Evolutionary conservation across 768 basidiomycete genomes (phyloP).

Genomic region (Suillus ampliporus): DNA sequence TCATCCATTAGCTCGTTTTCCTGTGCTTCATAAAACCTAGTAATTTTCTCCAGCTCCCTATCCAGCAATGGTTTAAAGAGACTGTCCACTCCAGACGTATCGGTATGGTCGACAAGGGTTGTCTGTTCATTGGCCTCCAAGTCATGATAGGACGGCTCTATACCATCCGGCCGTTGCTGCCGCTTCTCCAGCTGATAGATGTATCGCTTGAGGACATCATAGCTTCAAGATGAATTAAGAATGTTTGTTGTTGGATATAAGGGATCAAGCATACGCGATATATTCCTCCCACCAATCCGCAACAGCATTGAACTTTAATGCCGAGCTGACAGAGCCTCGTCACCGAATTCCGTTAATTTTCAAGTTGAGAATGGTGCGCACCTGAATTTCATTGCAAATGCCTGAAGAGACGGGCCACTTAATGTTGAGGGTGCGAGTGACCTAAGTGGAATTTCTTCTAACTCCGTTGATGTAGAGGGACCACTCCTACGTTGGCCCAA

Average conservation of each 20-base stretch:
- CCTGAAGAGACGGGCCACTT: constrained; percentile 6
- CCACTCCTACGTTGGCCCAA: constrained; percentile 1
- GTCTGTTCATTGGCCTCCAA: constrained; percentile 69
- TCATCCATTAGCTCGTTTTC: constrained; percentile 74
- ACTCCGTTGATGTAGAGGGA: constrained; percentile 11
- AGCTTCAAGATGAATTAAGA: constrained; percentile 47
- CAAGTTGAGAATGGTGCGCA: constrained; percentile 10
- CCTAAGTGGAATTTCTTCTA: constrained; percentile 34
- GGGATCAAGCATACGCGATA: constrained; percentile 66
- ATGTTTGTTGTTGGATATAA: background rate
- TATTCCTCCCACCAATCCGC: constrained; percentile 94
- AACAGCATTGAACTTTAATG: constrained; percentile 90
- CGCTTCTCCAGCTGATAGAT: constrained; percentile 88
- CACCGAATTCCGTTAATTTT: background rate
- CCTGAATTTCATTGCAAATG: constrained; percentile 42
- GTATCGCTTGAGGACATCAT: constrained; percentile 82
- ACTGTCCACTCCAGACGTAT: constrained; percentile 51
- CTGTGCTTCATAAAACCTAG: constrained; percentile 77
- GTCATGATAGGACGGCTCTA: constrained; percentile 51
- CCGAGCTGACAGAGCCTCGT: constrained; percentile 53
- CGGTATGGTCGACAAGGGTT: constrained; percentile 52
- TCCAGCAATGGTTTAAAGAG: constrained; percentile 80
- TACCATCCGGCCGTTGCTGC: constrained; percentile 52
- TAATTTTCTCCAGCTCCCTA: constrained; percentile 82
- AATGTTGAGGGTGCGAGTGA: constrained; percentile 10